A percentile compares a stretch with the other conserved stretches of the same genome.
These are phyloP conservation scores for Coprinellus aureogranulatus DNA, from an alignment of 768 basidiomycete genomes.

Conservation along the genomic window DNA sequence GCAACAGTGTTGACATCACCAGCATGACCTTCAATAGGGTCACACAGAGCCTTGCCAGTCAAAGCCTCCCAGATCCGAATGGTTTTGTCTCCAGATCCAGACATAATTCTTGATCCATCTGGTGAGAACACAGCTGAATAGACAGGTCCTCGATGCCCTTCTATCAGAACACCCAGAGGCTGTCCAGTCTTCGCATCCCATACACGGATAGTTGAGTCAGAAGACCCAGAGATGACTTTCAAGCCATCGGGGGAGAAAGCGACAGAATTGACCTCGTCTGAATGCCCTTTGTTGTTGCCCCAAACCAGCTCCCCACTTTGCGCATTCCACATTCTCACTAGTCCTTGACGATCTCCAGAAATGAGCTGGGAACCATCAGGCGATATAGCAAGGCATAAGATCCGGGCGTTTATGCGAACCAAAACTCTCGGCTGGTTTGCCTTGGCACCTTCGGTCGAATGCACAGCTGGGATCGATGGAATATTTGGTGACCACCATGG, in stretches of 20 bases:
- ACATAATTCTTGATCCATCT: conserved; percentile 15
- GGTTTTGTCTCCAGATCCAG: conserved; percentile 26
- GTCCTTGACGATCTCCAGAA: conserved; percentile 6
- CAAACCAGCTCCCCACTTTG: not conserved
- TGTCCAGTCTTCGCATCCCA: conserved; percentile 13
- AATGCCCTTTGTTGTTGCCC: conserved; percentile 8
- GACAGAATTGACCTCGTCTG: conserved; percentile 13
- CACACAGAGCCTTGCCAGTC: conserved; percentile 12
- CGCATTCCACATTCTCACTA: not conserved
- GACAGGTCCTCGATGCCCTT: not conserved
- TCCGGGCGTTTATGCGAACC: conserved; percentile 14
- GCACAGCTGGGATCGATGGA: not conserved
- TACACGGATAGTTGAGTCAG: not conserved
- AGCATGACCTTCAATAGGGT: not conserved
- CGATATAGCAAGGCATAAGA: conserved; percentile 20
- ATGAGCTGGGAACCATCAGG: conserved; percentile 21
- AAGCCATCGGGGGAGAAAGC: conserved; percentile 13
- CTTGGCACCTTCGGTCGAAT: not conserved
- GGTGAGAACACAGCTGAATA: conserved; percentile 1
- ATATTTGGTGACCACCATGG: not conserved
- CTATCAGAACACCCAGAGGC: not conserved
- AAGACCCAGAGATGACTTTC: not conserved
- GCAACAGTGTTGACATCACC: no score
- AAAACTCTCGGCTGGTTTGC: conserved; percentile 3
- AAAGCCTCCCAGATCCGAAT: conserved; percentile 18